Evolutionary conservation across 208 protist species (phyloP), one percentile per base, ranked within the genome.

Genomic region (Acanthamoeba lenticulata): DNA sequence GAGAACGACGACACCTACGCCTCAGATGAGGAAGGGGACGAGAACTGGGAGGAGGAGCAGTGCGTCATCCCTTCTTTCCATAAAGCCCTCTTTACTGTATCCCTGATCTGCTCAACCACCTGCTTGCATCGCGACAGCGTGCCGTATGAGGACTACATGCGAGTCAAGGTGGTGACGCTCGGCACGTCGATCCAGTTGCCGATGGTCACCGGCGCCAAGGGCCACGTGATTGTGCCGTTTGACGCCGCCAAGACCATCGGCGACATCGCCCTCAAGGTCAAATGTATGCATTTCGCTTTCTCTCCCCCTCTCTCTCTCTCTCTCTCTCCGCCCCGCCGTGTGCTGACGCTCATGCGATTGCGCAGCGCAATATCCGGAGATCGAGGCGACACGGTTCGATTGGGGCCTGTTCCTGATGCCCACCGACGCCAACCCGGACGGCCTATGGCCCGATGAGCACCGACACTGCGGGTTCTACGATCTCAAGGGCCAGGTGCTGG

Each of bases 321-420:
- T 9, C 55, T 21, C 29, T 60, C 67, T 90, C 27, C 2, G n/a
- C 4, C 11, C 11, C 27, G 7, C 13, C 44, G 1, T 5, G 15
- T 45, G 15, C 77, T 86, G 77, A 86, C 77, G n/a, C 42, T n/a
- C 32, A 34, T 13, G 11, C 3, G 40, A 74, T 27, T 69, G 45
- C 27, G 57, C 47, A 93, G 89, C 89, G 9, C 89, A 93, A 93
- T 93, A 79, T 36, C 89, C 89, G 42, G 60, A 93, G 24, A n/a
- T 93, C 15, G 65, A 93, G 65, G 34, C 29, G 19, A 38, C 65
- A 1, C 74, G 15, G 89, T 93, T 81, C 65, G 89, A 93, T 40
- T 93, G 89, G 89, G 89, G 89, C 27, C 36, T 93, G 36, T 93
- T 81, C 40, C 3, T 93, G 13, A 7, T 79, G 40, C 89, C 89